Percentiles rank a stretch among this genome's conserved stretches.
Evolutionary conservation across 129 eudicot species (phyloP).

Genomic region (Chrysanthemum seticuspe): DNA sequence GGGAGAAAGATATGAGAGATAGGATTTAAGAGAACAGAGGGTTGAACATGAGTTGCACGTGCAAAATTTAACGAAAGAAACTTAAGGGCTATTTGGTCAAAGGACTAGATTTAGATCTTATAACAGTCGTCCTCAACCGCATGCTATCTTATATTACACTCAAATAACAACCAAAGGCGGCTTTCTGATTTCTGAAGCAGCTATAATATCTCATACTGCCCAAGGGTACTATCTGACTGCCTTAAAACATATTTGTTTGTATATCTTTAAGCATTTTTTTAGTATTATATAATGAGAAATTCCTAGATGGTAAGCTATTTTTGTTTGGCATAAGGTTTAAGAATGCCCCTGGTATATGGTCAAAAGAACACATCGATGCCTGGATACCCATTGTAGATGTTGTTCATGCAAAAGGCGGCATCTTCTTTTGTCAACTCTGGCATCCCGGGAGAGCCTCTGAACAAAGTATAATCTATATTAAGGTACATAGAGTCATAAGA

Average conservation of each 20-base stretch:
- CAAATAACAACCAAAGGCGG: constrained; percentile 46
- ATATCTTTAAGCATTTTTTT: not conserved
- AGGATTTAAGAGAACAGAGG: too few species aligned
- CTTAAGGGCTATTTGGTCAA: too few species aligned
- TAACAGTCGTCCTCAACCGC: constrained; percentile 34
- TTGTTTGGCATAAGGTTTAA: constrained; percentile 11
- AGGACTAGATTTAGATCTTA: constrained; percentile 40
- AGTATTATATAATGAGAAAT: too few species aligned
- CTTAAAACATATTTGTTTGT: not conserved
- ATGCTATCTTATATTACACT: constrained; percentile 35
- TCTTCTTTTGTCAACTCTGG: constrained; percentile 57
- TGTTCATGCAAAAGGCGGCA: constrained; percentile 58
- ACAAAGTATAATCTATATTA: constrained; percentile 5
- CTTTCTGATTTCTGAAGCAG: constrained; percentile 41
- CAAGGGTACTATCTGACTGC: constrained; percentile 28
- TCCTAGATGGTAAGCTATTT: not conserved
- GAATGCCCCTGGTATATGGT: constrained; percentile 44
- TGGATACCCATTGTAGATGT: constrained; percentile 56
- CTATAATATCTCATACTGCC: constrained; percentile 34
- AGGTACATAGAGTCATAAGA: too few species aligned
- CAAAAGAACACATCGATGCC: constrained; percentile 55
- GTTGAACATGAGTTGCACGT: too few species aligned
- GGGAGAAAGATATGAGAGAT: too few species aligned
- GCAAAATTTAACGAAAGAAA: too few species aligned
- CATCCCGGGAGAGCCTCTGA: constrained; percentile 52